phyloP scores from a whole-genome alignment of 805 yeast genomes.

The Blastobotrys mokoenaii region DNA sequence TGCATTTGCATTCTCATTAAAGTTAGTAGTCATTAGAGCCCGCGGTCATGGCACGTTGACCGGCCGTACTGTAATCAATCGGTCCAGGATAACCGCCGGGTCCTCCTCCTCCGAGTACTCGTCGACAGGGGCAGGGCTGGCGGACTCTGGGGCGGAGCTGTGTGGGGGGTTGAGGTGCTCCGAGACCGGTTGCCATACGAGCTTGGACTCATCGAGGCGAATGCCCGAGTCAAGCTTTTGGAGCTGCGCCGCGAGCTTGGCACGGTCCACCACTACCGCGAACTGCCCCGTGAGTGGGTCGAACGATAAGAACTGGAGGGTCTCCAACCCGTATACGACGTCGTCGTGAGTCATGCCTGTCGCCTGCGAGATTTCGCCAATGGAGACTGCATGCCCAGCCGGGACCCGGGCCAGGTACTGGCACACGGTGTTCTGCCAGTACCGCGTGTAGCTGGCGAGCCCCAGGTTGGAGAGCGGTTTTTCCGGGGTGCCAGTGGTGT shows the following conservation, averaged over 20 bases:
- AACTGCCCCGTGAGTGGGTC: conserved; percentile 25
- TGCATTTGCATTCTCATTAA: too few relatives aligned
- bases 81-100: too few relatives aligned
- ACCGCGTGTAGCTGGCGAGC: conserved; percentile 71
- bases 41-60: too few relatives aligned
- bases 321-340: conserved; percentile 79
- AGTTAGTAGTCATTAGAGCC: too few relatives aligned
- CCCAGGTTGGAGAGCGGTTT: conserved; percentile 89
- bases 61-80: too few relatives aligned
- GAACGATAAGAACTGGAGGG: conserved; percentile 50
- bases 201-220: too few relatives aligned
- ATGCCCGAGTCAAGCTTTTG: too few relatives aligned
- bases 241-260: not conserved
- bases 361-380: conserved; percentile 51
- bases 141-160: too few relatives aligned
- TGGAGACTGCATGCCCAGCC: conserved; percentile 29
- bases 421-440: conserved; percentile 70
- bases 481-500: conserved; percentile 85
- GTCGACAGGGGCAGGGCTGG: too few relatives aligned
- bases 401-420: not conserved
- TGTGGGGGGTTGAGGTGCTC: too few relatives aligned
- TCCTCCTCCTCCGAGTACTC: too few relatives aligned
- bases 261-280: not conserved
- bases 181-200: too few relatives aligned
- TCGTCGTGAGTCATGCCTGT: conserved; percentile 88